These are phyloP conservation scores for Populus deltoides DNA, from an alignment of 345 rosid species.

Conservation along the genomic window DNA sequence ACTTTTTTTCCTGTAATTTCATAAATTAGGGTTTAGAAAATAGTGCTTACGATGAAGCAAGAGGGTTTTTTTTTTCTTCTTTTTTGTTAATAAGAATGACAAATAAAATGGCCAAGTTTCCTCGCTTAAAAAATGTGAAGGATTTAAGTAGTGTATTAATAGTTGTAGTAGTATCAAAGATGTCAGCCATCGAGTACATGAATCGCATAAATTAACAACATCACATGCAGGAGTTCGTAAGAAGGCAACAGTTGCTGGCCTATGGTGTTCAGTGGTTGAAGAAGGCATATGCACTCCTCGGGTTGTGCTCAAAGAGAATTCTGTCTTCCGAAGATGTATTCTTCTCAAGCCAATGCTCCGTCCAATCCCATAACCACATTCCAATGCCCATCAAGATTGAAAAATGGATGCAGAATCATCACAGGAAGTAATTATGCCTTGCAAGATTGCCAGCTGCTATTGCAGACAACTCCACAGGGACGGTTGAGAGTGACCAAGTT, in stretches of 20 bases:
- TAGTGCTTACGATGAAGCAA: too few relatives aligned
- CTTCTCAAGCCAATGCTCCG: background rate
- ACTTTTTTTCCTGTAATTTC: too few relatives aligned
- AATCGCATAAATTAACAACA: constrained; percentile 8
- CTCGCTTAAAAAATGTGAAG: background rate
- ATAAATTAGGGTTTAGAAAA: too few relatives aligned
- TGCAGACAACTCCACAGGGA: background rate
- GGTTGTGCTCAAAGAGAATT: background rate
- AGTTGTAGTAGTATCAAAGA: background rate
- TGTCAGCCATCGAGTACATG: background rate
- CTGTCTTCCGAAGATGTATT: background rate
- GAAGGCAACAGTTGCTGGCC: background rate
- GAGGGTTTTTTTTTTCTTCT: too few relatives aligned
- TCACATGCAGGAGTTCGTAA: constrained; percentile 7
- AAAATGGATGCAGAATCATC: background rate
- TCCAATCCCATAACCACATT: background rate
- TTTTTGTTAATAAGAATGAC: too few relatives aligned
- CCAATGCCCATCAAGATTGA: background rate
- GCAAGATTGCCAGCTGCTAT: background rate
- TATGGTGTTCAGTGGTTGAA: background rate
- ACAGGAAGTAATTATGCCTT: constrained; percentile 1
- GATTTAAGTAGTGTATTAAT: constrained; percentile 1
- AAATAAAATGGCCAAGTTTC: too few relatives aligned
- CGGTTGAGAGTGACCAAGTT: background rate
- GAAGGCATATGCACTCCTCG: background rate